These are phyloP conservation scores for Calocybe cyanea DNA, from an alignment of 768 basidiomycete genomes.

Conservation along the genomic window DNA sequence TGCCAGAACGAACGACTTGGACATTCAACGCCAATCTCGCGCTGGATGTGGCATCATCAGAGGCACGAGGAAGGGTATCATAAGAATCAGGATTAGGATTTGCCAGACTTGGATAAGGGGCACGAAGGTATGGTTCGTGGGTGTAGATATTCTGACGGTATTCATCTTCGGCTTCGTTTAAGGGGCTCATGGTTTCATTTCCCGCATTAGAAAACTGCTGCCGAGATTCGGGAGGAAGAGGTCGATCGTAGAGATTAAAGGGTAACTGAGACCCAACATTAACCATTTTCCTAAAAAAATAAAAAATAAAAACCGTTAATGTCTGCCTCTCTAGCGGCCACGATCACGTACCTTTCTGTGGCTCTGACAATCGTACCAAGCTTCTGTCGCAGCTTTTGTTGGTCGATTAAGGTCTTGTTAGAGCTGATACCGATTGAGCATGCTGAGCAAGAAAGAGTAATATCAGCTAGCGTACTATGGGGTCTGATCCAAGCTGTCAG, in stretches of 20 bases:
- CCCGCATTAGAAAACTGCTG: neutral
- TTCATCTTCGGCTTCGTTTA: no score
- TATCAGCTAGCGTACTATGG: neutral
- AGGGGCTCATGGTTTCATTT: no score
- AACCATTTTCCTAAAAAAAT: conserved; percentile 19
- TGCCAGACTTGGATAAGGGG: conserved; percentile 10
- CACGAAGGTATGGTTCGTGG: conserved; percentile 4
- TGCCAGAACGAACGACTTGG: no score
- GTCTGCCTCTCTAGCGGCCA: neutral
- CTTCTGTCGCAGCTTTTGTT: conserved; percentile 13
- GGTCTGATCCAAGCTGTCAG: conserved; percentile 1
- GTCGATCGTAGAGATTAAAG: conserved; percentile 22
- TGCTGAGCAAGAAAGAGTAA: neutral
- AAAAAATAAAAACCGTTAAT: neutral
- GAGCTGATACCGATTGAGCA: neutral
- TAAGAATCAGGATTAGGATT: conserved; percentile 2
- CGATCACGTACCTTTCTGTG: conserved; percentile 19
- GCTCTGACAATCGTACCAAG: conserved; percentile 19
- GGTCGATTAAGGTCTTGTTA: conserved; percentile 3
- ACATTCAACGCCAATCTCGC: no score
- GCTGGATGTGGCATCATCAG: no score
- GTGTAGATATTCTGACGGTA: no score
- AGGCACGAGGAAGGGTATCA: no score
- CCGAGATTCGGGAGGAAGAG: conserved; percentile 1
- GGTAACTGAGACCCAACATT: conserved; percentile 22